Base-by-base conservation (phyloP, 2,329 filamentous ascomycete species). In the Ophiostoma tasmaniense region DNA sequence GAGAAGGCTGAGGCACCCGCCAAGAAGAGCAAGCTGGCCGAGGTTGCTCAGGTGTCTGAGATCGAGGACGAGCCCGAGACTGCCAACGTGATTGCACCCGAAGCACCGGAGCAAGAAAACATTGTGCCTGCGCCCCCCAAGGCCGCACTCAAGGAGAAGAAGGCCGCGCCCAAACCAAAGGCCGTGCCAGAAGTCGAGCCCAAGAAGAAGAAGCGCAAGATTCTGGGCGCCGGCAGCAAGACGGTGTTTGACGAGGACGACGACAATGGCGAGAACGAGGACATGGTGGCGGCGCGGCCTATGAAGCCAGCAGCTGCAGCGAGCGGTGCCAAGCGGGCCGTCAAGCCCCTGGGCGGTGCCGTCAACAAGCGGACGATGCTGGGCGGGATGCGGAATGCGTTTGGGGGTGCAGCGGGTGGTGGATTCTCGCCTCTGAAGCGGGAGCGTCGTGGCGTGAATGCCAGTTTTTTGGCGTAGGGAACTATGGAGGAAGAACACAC, bases 221-320 rank as follows among this genome's bases (percentile, higher is more conserved):
- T 92, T 5, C 81, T 91, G 1, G 87, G 88, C 3, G 80, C 79
- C 28, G 82, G 84, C 28, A 86, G 84, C 65, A 86, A 87, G 13
- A 90, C 87, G 2, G 76, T 95, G 6, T 92, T 94, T 73, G 89
- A 90, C 70, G 89, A 90, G 10, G 89, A 89, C 4, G 89, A 90
- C 10, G 83, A 82, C 5, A 86, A 78, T 13, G 70, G 39, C 14
- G 71, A 66, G 4, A 14, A 33, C 13, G 66, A 59, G 3, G 67
- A 68, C 14, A 68, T 42, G 28, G 61, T 37, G 20, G 35, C 67
- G 13, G 65, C 67, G 6, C 50, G 66, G 4, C 66, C 70, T 22
- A 37, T 64, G 0, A 64, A 37, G 61, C 30, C 33, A 20, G 61
- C 52, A 1, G 45, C 59, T 4, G 20, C 61, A 2, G 45, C 61